phyloP scores from a whole-genome alignment of 768 basidiomycete genomes.

The Cystobasidium tubakii region DNA sequence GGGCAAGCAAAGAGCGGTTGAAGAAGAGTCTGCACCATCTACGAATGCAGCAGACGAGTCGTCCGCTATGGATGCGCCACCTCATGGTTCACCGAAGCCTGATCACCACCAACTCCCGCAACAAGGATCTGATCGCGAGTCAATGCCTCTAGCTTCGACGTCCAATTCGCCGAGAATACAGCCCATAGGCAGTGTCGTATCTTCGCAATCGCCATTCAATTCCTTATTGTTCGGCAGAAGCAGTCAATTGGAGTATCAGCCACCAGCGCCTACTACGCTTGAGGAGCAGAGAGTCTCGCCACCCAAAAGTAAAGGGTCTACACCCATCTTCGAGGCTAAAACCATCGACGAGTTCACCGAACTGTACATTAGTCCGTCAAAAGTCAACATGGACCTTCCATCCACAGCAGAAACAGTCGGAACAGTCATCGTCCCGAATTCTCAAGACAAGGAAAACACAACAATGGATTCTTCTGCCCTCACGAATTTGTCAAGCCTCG shows the following conservation, averaged over 20 bases:
- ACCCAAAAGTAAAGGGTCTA: neutral
- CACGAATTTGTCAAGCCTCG: neutral
- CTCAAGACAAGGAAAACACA: neutral
- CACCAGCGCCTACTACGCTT: neutral
- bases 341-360: neutral
- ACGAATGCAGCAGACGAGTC: neutral
- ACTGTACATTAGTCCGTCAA: neutral
- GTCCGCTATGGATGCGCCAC: conserved; percentile 4
- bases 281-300: neutral
- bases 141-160: neutral
- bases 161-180: neutral
- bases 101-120: neutral
- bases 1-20: conserved; percentile 11
- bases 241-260: neutral
- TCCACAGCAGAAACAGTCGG: neutral
- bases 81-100: neutral
- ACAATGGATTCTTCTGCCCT: neutral
- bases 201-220: neutral
- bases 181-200: neutral
- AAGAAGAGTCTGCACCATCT: neutral
- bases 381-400: neutral
- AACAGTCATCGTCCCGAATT: neutral
- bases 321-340: neutral
- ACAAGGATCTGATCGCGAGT: neutral
- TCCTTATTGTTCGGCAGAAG: neutral